Conservation (phyloP, 1,284 basidiomycete species). For the Laetiporus sulphureus region DNA sequence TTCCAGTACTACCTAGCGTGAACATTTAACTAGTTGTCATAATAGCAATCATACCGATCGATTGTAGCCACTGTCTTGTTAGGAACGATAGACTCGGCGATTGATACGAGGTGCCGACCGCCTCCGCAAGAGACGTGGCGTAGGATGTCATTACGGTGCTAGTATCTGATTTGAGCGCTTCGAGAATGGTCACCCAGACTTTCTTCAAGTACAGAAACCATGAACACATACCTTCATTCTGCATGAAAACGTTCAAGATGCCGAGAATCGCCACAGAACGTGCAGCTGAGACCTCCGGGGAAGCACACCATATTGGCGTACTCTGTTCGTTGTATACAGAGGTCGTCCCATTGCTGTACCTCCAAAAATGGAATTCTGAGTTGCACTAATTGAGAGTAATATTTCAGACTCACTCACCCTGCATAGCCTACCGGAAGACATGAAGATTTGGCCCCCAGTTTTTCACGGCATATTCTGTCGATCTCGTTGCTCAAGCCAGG, state of each 20-base stretch:
- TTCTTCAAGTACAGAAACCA: constrained; percentile 1
- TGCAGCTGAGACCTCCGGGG: constrained; percentile 58
- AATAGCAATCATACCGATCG: constrained; percentile 46
- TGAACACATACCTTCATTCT: constrained; percentile 55
- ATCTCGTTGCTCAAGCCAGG: constrained; percentile 47
- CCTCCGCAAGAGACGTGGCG: constrained; percentile 55
- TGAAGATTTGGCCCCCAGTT: constrained; percentile 34
- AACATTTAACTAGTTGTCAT: no score
- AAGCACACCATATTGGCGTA: constrained; percentile 61
- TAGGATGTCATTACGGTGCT: constrained; percentile 76
- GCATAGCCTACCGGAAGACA: constrained; percentile 39
- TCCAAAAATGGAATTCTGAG: no score
- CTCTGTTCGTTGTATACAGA: constrained; percentile 36
- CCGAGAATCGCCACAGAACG: constrained; percentile 63
- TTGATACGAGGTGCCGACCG: constrained; percentile 52
- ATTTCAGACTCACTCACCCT: no score
- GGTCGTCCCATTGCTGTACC: constrained; percentile 20
- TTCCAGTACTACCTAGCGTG: constrained; percentile 60
- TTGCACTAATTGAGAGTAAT: no score
- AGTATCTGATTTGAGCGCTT: constrained; percentile 55
- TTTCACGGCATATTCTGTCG: constrained; percentile 55
- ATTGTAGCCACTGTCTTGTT: constrained; percentile 70
- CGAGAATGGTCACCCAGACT: constrained; percentile 4
- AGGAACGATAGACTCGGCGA: constrained; percentile 68
- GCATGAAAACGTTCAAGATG: constrained; percentile 62